Evolutionary conservation across 768 basidiomycete genomes (phyloP).

Genomic region (Strobilomyces confusus): DNA sequence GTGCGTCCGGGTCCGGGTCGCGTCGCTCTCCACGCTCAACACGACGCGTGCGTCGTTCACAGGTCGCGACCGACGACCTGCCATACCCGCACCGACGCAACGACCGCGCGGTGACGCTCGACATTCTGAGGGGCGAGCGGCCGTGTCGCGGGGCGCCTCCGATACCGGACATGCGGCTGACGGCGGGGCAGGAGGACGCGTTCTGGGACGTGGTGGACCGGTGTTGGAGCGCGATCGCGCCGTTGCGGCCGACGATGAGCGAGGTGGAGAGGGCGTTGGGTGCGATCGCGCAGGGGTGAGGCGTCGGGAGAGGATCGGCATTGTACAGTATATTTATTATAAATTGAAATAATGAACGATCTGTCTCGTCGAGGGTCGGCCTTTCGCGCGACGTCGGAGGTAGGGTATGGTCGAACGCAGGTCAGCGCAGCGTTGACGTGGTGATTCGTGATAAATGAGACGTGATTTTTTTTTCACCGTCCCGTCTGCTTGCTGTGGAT

Average conservation of each 20-base stretch:
- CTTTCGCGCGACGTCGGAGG: background rate
- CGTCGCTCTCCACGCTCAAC: background rate
- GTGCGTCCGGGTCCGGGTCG: constrained; percentile 23
- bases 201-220: constrained; percentile 45
- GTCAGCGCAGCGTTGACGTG: too few relatives aligned
- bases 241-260: constrained; percentile 41
- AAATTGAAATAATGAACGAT: background rate
- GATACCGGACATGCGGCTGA: constrained; percentile 15
- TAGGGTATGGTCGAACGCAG: too few relatives aligned
- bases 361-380: background rate
- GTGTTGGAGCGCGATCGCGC: constrained; percentile 42
- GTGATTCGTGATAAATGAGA: too few relatives aligned
- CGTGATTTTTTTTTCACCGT: too few relatives aligned
- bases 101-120: constrained; percentile 53
- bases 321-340: background rate
- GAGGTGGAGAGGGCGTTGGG: constrained; percentile 27
- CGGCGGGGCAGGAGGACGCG: constrained; percentile 22
- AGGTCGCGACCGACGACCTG: constrained; percentile 50
- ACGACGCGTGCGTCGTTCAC: too few relatives aligned
- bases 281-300: constrained; percentile 3
- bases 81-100: constrained; percentile 53
- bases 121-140: constrained; percentile 48
- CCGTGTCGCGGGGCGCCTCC: constrained; percentile 37
- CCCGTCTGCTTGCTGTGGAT: too few relatives aligned
- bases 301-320: background rate